Evolutionary conservation across 257 asterid species (phyloP), one percentile per base, ranked within the genome.

Genomic region (Apocynum venetum): DNA sequence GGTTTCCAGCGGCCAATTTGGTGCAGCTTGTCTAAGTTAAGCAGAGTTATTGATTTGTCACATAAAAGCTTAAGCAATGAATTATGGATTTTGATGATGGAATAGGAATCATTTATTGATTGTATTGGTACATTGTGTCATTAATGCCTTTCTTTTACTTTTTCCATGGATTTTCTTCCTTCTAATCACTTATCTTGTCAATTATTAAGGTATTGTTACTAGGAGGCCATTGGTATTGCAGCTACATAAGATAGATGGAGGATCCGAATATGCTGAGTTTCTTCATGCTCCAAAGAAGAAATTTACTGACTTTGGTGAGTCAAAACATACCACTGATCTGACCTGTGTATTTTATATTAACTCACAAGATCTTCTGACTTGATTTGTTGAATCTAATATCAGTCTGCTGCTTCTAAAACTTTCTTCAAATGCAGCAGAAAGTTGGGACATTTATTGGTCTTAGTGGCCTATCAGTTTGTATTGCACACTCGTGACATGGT

Each of bases 141-240:
- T 14, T 38, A 19, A 14, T 65, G 71, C 71, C 15, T 40, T 15
- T 67, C 13, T 41, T 41, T 66, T 4, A 13, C 17, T 41, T 43
- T 17, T 6, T 41, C 6, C 4, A 25, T 19, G 9, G 51, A 52
- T 38, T 20, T 43, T 67, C 52, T 40, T 52, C 52, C 46, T 31
- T 35, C 14, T 71, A 67, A 75, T 74, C 68, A 63, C 65, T 56
- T 80, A 52, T 59, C 12, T 66, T 80, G 25, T 77, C 60, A 71
- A 77, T 55, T 80, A 75, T 69, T 15, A 74, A 95, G 99, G 99
- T 56, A 95, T 95, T 71, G 99, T 93, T 73, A 95, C 99, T 4
- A 91, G 99, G 90, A 91, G 99, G 86, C 99, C 99, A 44, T 78
- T 95, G 94, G 99, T 93, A 60, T 80, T 95, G 92, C 99, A 95